These are phyloP conservation scores for Venturia effusa DNA, from an alignment of 2,329 filamentous ascomycete species.

Conservation along the genomic window DNA sequence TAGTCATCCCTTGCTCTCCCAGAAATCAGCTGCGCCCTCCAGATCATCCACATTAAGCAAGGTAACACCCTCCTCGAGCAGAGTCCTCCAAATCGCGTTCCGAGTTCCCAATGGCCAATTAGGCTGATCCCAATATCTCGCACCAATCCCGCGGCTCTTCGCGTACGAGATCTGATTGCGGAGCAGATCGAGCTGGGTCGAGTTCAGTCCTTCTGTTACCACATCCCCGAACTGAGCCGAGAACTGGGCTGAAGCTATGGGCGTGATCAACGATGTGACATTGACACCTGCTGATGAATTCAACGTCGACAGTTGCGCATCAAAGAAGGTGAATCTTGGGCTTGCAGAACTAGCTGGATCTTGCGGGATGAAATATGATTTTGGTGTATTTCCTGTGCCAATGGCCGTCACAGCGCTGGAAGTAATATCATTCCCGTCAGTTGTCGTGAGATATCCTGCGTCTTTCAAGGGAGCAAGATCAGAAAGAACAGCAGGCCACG, in stretches of 20 bases:
- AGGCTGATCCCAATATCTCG: conserved; percentile 54
- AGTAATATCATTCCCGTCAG: conserved; percentile 36
- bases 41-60: conserved; percentile 56
- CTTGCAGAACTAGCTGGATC: conserved; percentile 20
- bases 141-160: conserved; percentile 45
- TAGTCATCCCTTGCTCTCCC: conserved; percentile 4
- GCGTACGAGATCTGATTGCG: conserved; percentile 42
- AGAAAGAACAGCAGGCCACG: conserved; percentile 45
- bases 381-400: conserved; percentile 47
- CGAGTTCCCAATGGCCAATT: conserved; percentile 47
- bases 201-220: conserved; percentile 26
- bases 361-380: conserved; percentile 34
- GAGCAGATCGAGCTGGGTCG: conserved; percentile 40
- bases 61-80: conserved; percentile 48
- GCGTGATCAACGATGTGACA: conserved; percentile 38
- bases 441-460: conserved; percentile 42
- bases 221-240: conserved; percentile 30
- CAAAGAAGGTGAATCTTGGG: conserved; percentile 48
- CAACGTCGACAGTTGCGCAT: conserved; percentile 42
- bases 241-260: conserved; percentile 45
- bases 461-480: conserved; percentile 47
- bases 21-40: conserved; percentile 35
- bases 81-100: conserved; percentile 46
- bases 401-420: conserved; percentile 47
- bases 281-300: conserved; percentile 28